phyloP scores from a whole-genome alignment of 1,139 yeast genomes.

The Geotrichum bryndzae region DNA sequence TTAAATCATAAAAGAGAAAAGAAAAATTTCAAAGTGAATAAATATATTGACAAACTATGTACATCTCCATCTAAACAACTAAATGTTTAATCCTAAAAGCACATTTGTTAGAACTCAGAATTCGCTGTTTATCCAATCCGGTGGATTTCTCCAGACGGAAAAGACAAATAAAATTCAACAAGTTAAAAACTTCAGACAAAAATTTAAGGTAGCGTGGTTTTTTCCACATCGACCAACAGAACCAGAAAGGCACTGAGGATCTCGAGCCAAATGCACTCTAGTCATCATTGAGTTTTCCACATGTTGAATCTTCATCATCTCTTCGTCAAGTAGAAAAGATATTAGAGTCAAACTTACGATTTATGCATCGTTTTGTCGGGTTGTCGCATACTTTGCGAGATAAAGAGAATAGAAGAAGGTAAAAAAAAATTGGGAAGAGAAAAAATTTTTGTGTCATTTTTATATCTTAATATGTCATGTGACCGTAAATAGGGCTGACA shows the following conservation, averaged over 20 bases:
- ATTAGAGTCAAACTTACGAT: neutral
- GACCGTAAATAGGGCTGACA: neutral
- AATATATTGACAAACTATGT: neutral
- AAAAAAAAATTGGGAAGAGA: neutral
- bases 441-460: neutral
- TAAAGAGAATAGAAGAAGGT: neutral
- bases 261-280: constrained; percentile 20
- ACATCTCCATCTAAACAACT: neutral
- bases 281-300: constrained; percentile 14
- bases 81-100: neutral
- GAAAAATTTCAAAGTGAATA: neutral
- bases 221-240: constrained; percentile 18
- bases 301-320: constrained; percentile 1
- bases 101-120: neutral
- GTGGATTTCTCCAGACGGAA: neutral
- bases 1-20: too few relatives aligned
- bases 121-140: neutral
- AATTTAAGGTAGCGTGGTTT: constrained; percentile 18
- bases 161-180: neutral
- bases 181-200: constrained; percentile 14
- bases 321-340: constrained; percentile 6
- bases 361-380: neutral
- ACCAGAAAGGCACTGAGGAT: constrained; percentile 8
- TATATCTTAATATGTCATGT: neutral
- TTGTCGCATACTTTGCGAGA: neutral